Base-by-base conservation (phyloP, 345 rosid genomes). In the Eucalyptus microcorys region DNA sequence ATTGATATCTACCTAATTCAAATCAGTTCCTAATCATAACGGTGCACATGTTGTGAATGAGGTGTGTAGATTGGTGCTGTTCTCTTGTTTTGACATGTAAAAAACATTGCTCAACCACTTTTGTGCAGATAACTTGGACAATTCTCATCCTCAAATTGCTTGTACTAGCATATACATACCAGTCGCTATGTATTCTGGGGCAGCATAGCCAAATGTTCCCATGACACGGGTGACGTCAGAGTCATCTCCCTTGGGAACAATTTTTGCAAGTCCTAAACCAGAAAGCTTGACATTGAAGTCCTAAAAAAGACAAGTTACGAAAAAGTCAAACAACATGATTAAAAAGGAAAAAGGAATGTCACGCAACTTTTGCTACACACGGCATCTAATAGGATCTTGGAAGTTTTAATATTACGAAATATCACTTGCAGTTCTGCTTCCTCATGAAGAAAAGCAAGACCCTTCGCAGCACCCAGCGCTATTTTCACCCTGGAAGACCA, bases 161-260 rank as follows among this genome's bases (percentile, higher is more conserved):
- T 0, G 13, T 68, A 17, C 43, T 34, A 68, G 6, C 80, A 34
- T 4, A 8, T 68, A 5, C 95, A n/a, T 88, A 95, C 97, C 98
- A 80, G 96, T 96, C 95, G 91, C 91, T 55, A 94, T 90, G 89
- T 96, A 94, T 85, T 94, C 95, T 5, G 98, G 97, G 43, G 94
- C 98, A 7, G 93, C 94, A 91, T 96, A 94, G 83, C 98, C 96
- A 90, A 86, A 90, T 1, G 96, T 95, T 89, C 96, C 97, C 92
- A 96, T 93, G 68, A 93, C 96, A 52, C 94, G 87, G 87, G 96
- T 94, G 68, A 91, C 91, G 76, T 91, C 93, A 47, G 94, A 93
- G 88, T 94, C 93, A 88, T 92, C 95, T 80, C 93, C 98, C 86
- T 95, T 94, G 9, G 94, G 98, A 40, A 95, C 98, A 90, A 10